Base-by-base conservation (phyloP, 2,329 filamentous ascomycete genomes). In the Aureobasidium sp. region DNA sequence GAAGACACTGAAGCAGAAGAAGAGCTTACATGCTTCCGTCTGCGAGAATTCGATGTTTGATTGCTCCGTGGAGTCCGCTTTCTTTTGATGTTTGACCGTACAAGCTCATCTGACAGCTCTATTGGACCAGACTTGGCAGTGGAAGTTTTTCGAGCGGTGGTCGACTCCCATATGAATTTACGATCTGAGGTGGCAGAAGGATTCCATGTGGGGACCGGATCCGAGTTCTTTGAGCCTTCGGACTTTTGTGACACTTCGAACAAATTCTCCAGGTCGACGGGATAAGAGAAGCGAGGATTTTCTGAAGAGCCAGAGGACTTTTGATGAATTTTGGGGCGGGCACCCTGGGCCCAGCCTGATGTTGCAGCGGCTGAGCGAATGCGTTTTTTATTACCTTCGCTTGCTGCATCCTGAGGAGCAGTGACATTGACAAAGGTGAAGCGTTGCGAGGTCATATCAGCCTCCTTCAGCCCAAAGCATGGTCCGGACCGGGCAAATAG, bases 351-450 rank as follows among this genome's bases (percentile, higher is more conserved):
- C 68, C 68, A 29, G 67, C 69, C 69, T 65, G 71, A 48, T 65
- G 70, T 51, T 1, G 70, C 70, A 5, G 70, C 70, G 13, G 68
- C 66, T 1, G 66, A 68, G 5, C 70, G 66, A 5, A 72, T 68
- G 9, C 68, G 67, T 53, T 68, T 68, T 63, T 70, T 70, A 66
- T 71, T 69, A 17, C 66, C 68, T 2, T 64, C 63, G 23, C 64
- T 65, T 8, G 48, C 65, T 26, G 65, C 62, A 39, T 66, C 66
- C 39, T 63, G 63, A 7, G 69, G 68, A 55, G 68, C 64, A 27
- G 68, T 69, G 10, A 67, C 68, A 36, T 71, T 69, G n/a, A 72
- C 68, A 63, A 72, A 72, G 26, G 66, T 67, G 42, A 67, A 62
- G 12, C 34, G 60, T 60, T 51, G 57, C 34, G 46, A 50, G 44